A percentile compares a stretch with the other conserved stretches of the same genome.
Conservation (phyloP, 148 eudicot genomes). For the Dianthus caryophyllus region DNA sequence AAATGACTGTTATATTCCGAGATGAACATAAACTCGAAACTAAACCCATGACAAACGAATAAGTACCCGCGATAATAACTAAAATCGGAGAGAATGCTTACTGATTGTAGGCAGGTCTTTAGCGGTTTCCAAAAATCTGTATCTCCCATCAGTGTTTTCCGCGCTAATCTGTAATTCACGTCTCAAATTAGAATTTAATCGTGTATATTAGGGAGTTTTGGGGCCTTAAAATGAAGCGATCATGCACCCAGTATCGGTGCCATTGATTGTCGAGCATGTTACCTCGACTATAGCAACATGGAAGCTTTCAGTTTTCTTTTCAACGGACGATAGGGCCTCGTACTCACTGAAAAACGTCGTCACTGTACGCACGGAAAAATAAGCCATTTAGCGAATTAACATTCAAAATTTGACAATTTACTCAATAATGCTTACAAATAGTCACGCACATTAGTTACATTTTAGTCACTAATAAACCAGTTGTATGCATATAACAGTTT, state of each 20-base stretch:
- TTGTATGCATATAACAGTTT: no score
- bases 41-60: neutral
- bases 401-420: no score
- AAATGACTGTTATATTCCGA: conserved; percentile 8
- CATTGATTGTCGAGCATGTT: conserved; percentile 16
- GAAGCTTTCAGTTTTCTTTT: conserved; percentile 41
- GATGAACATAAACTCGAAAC: neutral
- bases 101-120: conserved; percentile 78
- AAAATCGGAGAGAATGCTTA: conserved; percentile 27
- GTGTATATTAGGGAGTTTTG: neutral
- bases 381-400: no score
- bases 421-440: no score
- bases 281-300: conserved; percentile 86
- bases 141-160: conserved; percentile 45
- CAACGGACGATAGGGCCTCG: conserved; percentile 61
- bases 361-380: conserved; percentile 57
- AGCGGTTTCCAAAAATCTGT: conserved; percentile 57
- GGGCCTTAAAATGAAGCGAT: neutral
- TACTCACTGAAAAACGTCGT: conserved; percentile 44
- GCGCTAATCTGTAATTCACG: conserved; percentile 42
- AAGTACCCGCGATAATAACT: neutral
- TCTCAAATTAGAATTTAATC: neutral
- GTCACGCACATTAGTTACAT: no score
- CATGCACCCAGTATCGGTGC: neutral
- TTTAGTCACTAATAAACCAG: no score